Conservation (phyloP, 495 filamentous ascomycete genomes). For the Parathielavia hyrcaniae region DNA sequence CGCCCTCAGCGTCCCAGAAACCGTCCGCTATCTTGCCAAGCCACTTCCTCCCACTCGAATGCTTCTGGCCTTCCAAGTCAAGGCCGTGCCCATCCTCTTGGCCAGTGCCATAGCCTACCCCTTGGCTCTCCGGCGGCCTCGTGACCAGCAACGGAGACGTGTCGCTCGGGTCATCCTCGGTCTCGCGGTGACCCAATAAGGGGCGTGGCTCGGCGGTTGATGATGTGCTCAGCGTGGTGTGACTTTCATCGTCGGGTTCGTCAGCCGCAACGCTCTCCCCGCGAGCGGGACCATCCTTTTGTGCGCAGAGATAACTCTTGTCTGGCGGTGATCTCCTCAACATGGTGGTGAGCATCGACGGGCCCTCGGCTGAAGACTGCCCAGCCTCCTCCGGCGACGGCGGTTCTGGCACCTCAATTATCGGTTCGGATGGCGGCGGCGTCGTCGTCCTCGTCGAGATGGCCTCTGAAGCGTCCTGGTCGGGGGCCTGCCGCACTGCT, state of each 20-base stretch:
- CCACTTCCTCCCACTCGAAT: constrained; percentile 19
- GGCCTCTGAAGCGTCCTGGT: constrained; percentile 12
- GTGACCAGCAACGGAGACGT: constrained; percentile 34
- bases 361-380: constrained; percentile 32
- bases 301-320: constrained; percentile 13
- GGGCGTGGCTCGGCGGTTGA: constrained; percentile 8
- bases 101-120: constrained; percentile 20
- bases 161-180: constrained; percentile 29
- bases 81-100: constrained; percentile 20
- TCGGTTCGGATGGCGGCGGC: constrained; percentile 39
- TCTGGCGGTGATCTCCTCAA: constrained; percentile 50
- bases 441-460: constrained; percentile 12
- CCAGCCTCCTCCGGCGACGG: constrained; percentile 40
- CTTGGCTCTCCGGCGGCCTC: constrained; percentile 24
- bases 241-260: constrained; percentile 11
- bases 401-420: constrained; percentile 59
- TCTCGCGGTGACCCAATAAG: constrained; percentile 4
- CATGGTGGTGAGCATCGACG: constrained; percentile 60
- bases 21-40: constrained; percentile 9
- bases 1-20: constrained; percentile 7
- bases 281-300: constrained; percentile 15
- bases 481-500: constrained; percentile 10
- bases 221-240: constrained; percentile 8
- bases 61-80: constrained; percentile 43
- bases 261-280: constrained; percentile 16